Evolutionary conservation across 805 yeast species (phyloP), one percentile per base, ranked within the genome.

Genomic region (Metschnikowia similis): DNA sequence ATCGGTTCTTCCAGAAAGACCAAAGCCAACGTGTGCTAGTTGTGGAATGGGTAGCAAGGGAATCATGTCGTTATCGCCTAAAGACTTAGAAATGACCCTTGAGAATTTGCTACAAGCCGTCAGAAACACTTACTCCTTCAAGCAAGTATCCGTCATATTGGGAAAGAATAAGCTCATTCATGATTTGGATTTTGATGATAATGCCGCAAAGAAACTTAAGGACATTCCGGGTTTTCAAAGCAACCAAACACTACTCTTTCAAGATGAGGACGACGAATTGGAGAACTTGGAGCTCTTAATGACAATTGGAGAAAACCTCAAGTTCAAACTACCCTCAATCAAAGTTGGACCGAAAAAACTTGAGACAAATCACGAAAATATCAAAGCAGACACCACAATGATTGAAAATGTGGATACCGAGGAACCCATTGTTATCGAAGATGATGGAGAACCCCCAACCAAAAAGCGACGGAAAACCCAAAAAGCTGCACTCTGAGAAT

Each of bases 181-280:
- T 58, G 99, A 94, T 67, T 76, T 76, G 50, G 99, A 92, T 61
- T 90, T 88, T 64, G 96, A 89, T 45, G 98, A 91, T 60, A 84
- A 92, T 60, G 58, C 74, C 10, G 71, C 69, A 0, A 72, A 70
- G 32, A 63, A 74, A 0, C 67, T 94, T 14, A 49, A 54, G 1
- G 80, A 78, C 0, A 49, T 71, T 9, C 16, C 31, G 9, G 85
- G 86, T 8, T 69, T 90, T 29, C 57, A 55, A 6, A 67, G 72
- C 45, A 94, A 92, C n/a, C 77, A 82, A 17, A 72, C 84, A 17
- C 36, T 94, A 13, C 77, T 85, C 1, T 75, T 94, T 14, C 81
- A 85, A 42, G 99, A 94, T 66, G 96, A 92, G 48, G 84, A 82
- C 37, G 96, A 87, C 54, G 69, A 65, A 32, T 66, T 77, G 40